Evolutionary conservation across 768 basidiomycete genomes (phyloP), one percentile per base, ranked within the genome.

Genomic region (Phylloporus sp.): DNA sequence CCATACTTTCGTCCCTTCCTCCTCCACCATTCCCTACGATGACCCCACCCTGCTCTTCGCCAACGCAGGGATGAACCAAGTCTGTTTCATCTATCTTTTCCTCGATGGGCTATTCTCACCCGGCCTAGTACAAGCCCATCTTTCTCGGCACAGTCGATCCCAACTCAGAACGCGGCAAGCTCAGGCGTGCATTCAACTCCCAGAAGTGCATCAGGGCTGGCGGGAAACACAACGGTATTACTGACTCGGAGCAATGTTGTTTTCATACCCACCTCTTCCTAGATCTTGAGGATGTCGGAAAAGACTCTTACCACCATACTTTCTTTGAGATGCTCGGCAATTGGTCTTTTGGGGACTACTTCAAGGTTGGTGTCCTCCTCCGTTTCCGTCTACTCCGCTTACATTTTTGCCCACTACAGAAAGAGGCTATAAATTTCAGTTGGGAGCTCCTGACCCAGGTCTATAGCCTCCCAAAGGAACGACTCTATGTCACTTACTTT

Each of bases 261-360:
- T 28, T 31, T 7, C 23, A 28, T 29, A 32, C 45, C 55, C 42
- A 67, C 38, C 38, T 24, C 22, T 13, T 35, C 12, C 9, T 26
- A 98, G 97, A 99, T 72, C 79, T 99, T 52, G 97, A 99, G 67
- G 97, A 99, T 71, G 97, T 99, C 52, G 97, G 97, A 34, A 95
- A 94, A 71, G 97, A 97, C 67, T 95, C 93, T 2, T 97, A 97
- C 69, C 95, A 97, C 64, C 90, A 95, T 65, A 97, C 92, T 2
- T 95, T 95, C 74, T 99, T 99, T 64, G 97, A 99, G 73, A 99
- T 99, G 97, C 73, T 99, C 56, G 97, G 97, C 34, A 99, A 99
- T 70, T 99, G 97, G 97, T 97, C 95, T 5, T 99, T 98, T 60
- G 97, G 97, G 0, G 95, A 99, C 70, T 99, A 99, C 76, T 99